Evolutionary conservation across 805 yeast species (phyloP), one percentile per base, ranked within the genome.

Genomic region (Spathaspora girioi): DNA sequence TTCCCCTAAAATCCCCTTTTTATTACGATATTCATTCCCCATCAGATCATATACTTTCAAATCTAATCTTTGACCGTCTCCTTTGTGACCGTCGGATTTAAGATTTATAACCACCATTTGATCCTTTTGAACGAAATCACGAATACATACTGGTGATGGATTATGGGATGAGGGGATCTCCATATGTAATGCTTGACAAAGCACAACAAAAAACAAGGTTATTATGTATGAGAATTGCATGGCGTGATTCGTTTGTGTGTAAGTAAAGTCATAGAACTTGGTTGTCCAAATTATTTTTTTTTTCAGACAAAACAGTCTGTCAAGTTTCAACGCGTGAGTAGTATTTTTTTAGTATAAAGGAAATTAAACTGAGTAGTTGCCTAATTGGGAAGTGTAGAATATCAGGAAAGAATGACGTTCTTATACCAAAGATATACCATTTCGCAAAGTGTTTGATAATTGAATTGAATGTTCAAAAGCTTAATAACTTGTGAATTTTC

Each of bases 91-190:
- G 58, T 80, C 77, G 9, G 96, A 80, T 54, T 82, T 79, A 60
- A 90, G 80, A 57, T 85, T 86, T 52, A 92, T 88, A 45, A 93
- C 97, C 26, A 93, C 98, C 58, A 92, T 71, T 65, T 89, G 93
- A 52, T 90, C 92, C 58, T 83, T 87, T 46, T 80, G 74, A 50
- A 89, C 96, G 65, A 93, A 93, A 68, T 94, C 97, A 67, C 99
- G 88, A 57, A 94, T 80, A 76, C 99, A 94, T 52, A 86, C 81
- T 38, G 93, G 92, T 31, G 71, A 65, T 55, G 80, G 70, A 61
- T 69, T 67, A 3, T 69, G 60, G 7, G 61, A 65, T 17, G 86
- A 83, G 49, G 77, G 78, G 17, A 83, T 67, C 46, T 82, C 86
- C 59, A 82, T 71, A 61, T 76, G 81, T 55, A 83, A 69, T 12